phyloP scores from a whole-genome alignment of 805 yeast genomes.

The Yarrowia porcina region DNA sequence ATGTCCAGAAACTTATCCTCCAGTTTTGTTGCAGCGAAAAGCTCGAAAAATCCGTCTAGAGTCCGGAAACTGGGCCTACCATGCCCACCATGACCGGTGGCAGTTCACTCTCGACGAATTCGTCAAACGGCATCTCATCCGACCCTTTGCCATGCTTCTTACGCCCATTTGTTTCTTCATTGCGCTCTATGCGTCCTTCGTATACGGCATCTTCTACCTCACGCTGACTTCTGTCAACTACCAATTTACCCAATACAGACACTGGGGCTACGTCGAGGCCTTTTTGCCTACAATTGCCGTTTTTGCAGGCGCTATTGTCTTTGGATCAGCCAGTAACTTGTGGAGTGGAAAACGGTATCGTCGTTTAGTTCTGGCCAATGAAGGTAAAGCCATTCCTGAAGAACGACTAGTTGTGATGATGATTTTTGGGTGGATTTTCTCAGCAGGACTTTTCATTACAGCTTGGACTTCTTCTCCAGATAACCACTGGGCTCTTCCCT shows the following conservation, averaged over 20 bases:
- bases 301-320: slow-evolving; percentile 54
- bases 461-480: slow-evolving; percentile 60
- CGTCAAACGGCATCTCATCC: slow-evolving; percentile 63
- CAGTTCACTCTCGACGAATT: slow-evolving; percentile 68
- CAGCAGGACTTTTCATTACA: slow-evolving; percentile 81
- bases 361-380: slow-evolving; percentile 48
- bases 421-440: slow-evolving; percentile 65
- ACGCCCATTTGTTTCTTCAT: slow-evolving; percentile 64
- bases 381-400: slow-evolving; percentile 69
- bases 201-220: slow-evolving; percentile 73
- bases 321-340: slow-evolving; percentile 32
- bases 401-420: slow-evolving; percentile 77
- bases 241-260: slow-evolving; percentile 63
- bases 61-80: slow-evolving; percentile 52
- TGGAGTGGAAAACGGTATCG: slow-evolving; percentile 42
- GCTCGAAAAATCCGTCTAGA: slow-evolving; percentile 51
- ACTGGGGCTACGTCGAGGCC: slow-evolving; percentile 59
- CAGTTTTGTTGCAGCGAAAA: slow-evolving; percentile 49
- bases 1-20: slow-evolving; percentile 65
- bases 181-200: slow-evolving; percentile 68
- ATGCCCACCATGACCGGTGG: slow-evolving; percentile 90
- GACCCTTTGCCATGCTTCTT: slow-evolving; percentile 75
- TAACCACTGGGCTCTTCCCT: slow-evolving; percentile 55
- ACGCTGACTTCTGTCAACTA: slow-evolving; percentile 43
- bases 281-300: slow-evolving; percentile 79